Evolutionary conservation across 306 rosid species (phyloP), one percentile per base, ranked within the genome.

Genomic region (Corylus avellana): DNA sequence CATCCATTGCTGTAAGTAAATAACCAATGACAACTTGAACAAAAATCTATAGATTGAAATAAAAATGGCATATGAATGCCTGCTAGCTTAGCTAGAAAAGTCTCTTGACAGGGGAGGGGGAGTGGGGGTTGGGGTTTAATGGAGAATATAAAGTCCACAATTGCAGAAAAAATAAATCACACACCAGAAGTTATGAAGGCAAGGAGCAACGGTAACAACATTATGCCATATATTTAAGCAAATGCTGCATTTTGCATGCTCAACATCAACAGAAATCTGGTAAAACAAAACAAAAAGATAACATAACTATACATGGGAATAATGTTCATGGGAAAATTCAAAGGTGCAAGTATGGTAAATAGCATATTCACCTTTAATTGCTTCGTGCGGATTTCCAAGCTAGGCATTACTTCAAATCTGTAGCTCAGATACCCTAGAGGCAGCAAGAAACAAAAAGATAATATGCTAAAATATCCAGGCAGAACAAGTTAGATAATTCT

Each of bases 151-250:
- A 35, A n/a, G 59, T 46, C 48, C 39, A 61, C 46, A 29, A 74
- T 12, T 44, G 51, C 20, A 32, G 12, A 37, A 79, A 47, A 73
- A 62, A 70, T 27, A 80, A 74, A 55, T 35, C 62, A 72, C 87
- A 87, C 76, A 91, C 97, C 97, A 94, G 84, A 94, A 94, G 84
- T 91, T 94, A 80, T 92, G 97, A 70, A 91, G 88, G 87, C 98
- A 94, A 77, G 98, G 98, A 78, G 98, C 93, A 71, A 84, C 87
- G 55, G 98, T 88, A 61, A 94, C 97, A 76, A 89, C 98, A 74
- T 90, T 95, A 71, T 94, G 98, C 98, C 98, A 91, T 78, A 91
- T 77, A 79, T 88, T 94, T 82, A 94, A 84, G 89, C 98, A 94
- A 84, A 94, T 91, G 88, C 98, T 82, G 88, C 98, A 94, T 81